These are phyloP conservation scores for Saturnispora saitoi DNA, from an alignment of 805 yeast species.

Conservation along the genomic window DNA sequence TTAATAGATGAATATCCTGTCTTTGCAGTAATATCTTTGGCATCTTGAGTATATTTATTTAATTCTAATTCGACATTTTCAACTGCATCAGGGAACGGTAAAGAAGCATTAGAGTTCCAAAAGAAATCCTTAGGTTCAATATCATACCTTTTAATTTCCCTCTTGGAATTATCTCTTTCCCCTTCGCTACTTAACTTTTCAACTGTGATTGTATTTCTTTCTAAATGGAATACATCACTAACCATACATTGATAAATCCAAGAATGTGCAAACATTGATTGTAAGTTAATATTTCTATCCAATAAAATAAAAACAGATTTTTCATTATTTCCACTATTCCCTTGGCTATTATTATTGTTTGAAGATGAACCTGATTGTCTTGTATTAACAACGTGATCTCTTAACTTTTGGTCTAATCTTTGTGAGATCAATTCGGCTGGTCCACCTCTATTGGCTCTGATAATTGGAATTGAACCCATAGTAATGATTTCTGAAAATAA, in stretches of 20 bases:
- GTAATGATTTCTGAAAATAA: constrained; percentile 74
- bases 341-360: constrained; percentile 2
- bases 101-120: constrained; percentile 75
- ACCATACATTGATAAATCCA: constrained; percentile 98
- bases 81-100: constrained; percentile 98
- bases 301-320: constrained; percentile 72
- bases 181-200: constrained; percentile 28
- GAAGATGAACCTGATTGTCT: constrained; percentile 23
- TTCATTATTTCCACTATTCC: constrained; percentile 26
- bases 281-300: constrained; percentile 84
- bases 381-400: constrained; percentile 78
- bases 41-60: constrained; percentile 74
- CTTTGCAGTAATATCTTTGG: constrained; percentile 71
- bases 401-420: constrained; percentile 69
- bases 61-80: constrained; percentile 87
- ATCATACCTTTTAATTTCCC: constrained; percentile 58
- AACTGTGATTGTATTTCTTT: constrained; percentile 73
- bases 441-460: constrained; percentile 85
- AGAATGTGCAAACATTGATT: constrained; percentile 92
- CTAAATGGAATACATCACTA: constrained; percentile 78
- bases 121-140: constrained; percentile 90
- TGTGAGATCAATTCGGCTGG: constrained; percentile 93
- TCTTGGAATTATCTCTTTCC: constrained; percentile 29
- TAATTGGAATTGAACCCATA: constrained; percentile 73
- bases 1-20: constrained; percentile 66